Percentiles rank a stretch among this genome's conserved stretches.
Evolutionary conservation across 108 stramenopile genomes (phyloP).

Genomic region (Seminavis robusta): DNA sequence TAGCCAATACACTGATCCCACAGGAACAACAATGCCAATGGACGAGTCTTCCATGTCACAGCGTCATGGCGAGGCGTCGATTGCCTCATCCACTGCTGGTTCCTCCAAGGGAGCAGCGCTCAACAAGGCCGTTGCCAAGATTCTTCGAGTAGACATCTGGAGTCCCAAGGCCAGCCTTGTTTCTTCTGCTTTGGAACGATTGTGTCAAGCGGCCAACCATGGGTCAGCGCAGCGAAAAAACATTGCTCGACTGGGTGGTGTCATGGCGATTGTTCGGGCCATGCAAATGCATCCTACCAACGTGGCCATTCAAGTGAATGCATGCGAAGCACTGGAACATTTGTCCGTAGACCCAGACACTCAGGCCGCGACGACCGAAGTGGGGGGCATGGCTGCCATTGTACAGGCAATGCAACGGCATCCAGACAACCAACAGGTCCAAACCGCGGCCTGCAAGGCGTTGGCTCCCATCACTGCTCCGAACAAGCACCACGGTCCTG

Average conservation of each 20-base stretch:
- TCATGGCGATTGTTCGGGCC: constrained; percentile 32
- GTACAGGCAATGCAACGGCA: constrained; percentile 50
- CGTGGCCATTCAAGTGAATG: constrained; percentile 21
- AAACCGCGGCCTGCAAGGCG: constrained; percentile 54
- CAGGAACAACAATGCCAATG: no score
- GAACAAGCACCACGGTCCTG: no score
- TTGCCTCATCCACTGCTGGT: no score
- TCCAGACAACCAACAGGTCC: constrained; percentile 31
- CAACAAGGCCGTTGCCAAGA: no score
- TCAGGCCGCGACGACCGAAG: constrained; percentile 31
- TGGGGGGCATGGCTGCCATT: constrained; percentile 52
- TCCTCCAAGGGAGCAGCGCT: no score
- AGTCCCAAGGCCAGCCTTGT: constrained; percentile 25
- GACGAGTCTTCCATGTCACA: no score
- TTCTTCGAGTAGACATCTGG: constrained; percentile 39
- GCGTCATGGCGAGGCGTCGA: no score
- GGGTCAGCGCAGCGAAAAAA: no score
- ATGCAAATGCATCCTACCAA: constrained; percentile 29
- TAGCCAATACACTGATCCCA: no score
- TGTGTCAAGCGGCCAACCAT: constrained; percentile 27
- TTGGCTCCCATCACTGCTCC: no score
- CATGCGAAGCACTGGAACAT: constrained; percentile 30
- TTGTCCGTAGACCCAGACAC: constrained; percentile 39
- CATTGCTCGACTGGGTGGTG: no score
- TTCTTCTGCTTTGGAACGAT: constrained; percentile 10